Conservation (phyloP, 805 yeast species). For the Barnettozyma populi region DNA sequence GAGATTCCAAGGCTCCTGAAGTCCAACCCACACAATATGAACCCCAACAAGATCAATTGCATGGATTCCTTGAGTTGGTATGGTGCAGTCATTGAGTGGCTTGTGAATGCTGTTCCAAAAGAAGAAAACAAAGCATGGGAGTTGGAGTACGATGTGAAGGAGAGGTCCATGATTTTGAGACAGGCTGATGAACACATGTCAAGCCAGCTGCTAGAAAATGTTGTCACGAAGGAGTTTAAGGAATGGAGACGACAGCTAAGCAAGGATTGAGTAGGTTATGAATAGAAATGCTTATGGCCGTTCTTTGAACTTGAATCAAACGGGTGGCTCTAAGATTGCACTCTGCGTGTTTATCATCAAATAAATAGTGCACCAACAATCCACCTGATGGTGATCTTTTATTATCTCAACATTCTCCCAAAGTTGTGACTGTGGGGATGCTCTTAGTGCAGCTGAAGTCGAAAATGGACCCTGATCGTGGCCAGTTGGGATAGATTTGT, state of each 20-base stretch:
- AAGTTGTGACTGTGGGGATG: too few species aligned
- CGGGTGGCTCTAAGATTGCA: too few species aligned
- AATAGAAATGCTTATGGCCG: too few species aligned
- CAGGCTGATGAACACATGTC: slow-evolving; percentile 39
- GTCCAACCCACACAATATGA: slow-evolving; percentile 37
- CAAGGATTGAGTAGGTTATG: background rate
- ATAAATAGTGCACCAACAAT: too few species aligned
- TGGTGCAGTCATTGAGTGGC: slow-evolving; percentile 80
- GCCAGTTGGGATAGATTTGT: too few species aligned
- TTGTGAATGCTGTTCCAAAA: slow-evolving; percentile 48
- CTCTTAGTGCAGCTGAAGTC: too few species aligned
- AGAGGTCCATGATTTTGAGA: slow-evolving; percentile 46
- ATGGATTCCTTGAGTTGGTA: slow-evolving; percentile 80
- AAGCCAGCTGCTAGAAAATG: slow-evolving; percentile 33
- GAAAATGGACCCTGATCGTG: too few species aligned
- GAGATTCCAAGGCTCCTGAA: slow-evolving; percentile 70
- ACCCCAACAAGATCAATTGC: slow-evolving; percentile 54
- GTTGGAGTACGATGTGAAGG: slow-evolving; percentile 50
- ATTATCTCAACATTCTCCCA: too few species aligned
- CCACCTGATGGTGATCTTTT: too few species aligned
- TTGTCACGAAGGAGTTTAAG: slow-evolving; percentile 46
- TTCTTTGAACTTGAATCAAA: too few species aligned
- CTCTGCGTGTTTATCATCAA: too few species aligned
- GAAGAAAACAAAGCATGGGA: slow-evolving; percentile 49
- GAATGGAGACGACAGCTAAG: slow-evolving; percentile 41